Conservation (phyloP, 441 rosid genomes). For the Flueggea neowawraea region DNA sequence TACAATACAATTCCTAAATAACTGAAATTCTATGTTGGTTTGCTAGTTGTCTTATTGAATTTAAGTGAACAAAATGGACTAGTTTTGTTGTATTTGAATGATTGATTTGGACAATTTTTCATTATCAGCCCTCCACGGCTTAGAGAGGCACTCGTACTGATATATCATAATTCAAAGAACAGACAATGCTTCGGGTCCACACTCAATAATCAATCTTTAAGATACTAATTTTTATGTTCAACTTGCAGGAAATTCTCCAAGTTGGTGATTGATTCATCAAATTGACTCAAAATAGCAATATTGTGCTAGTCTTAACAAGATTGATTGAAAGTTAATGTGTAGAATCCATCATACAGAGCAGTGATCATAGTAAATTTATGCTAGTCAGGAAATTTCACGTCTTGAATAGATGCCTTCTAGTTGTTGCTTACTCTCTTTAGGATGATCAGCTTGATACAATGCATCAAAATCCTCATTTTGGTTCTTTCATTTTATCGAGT, state of each 20-base stretch:
- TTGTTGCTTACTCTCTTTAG: no score
- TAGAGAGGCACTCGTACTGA: slow-evolving; percentile 6
- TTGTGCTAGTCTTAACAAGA: no score
- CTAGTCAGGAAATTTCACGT: no score
- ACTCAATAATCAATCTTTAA: background rate
- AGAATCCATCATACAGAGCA: no score
- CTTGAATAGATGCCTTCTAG: no score
- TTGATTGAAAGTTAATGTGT: no score
- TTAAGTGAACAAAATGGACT: slow-evolving; percentile 6
- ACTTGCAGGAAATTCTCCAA: background rate
- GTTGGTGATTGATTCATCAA: slow-evolving; percentile 1
- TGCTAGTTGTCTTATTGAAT: slow-evolving; percentile 2
- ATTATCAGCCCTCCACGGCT: background rate
- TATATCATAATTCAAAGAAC: background rate
- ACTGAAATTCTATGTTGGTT: background rate
- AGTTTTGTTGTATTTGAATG: slow-evolving; percentile 8
- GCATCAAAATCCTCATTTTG: no score
- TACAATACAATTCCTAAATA: background rate
- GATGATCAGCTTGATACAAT: no score
- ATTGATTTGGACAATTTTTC: slow-evolving; percentile 19
- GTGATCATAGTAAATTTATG: no score
- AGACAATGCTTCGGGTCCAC: slow-evolving; percentile 13
- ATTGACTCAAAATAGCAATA: no score
- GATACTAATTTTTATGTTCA: background rate
- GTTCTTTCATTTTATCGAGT: no score